phyloP scores from a whole-genome alignment of 768 basidiomycete species.

The Suillus plorans region DNA sequence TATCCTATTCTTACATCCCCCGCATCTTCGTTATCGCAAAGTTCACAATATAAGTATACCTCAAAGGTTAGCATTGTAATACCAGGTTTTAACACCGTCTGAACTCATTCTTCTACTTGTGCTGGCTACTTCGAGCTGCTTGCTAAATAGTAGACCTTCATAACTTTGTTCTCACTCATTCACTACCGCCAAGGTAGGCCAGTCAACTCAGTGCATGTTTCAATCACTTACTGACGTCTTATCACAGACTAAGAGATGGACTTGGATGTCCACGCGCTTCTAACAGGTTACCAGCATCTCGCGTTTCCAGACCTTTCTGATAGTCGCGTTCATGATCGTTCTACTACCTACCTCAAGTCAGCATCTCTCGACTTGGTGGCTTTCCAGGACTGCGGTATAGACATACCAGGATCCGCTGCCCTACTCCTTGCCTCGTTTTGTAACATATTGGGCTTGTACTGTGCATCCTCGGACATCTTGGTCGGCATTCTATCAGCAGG shows the following conservation, averaged over 20 bases:
- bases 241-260: neutral
- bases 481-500: slow-evolving; percentile 13
- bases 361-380: neutral
- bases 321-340: slow-evolving; percentile 5
- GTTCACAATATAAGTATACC: no score
- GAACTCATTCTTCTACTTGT: no score
- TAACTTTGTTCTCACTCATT: neutral
- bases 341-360: neutral
- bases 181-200: neutral
- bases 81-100: no score
- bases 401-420: slow-evolving; percentile 9
- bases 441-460: slow-evolving; percentile 23
- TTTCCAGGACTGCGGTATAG: slow-evolving; percentile 5
- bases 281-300: slow-evolving; percentile 10
- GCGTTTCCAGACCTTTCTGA: slow-evolving; percentile 24
- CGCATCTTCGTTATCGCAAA: no score
- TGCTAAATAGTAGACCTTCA: neutral
- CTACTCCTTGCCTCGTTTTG: slow-evolving; percentile 22
- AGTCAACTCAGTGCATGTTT: neutral
- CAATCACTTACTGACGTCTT: neutral
- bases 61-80: no score
- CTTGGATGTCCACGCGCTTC: neutral
- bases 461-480: slow-evolving; percentile 19
- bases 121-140: no score
- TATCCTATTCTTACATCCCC: no score